Percentiles rank a stretch among this genome's conserved stretches.
phyloP scores from a whole-genome alignment of 306 rosid species.

The Erythrophleum fordii region DNA sequence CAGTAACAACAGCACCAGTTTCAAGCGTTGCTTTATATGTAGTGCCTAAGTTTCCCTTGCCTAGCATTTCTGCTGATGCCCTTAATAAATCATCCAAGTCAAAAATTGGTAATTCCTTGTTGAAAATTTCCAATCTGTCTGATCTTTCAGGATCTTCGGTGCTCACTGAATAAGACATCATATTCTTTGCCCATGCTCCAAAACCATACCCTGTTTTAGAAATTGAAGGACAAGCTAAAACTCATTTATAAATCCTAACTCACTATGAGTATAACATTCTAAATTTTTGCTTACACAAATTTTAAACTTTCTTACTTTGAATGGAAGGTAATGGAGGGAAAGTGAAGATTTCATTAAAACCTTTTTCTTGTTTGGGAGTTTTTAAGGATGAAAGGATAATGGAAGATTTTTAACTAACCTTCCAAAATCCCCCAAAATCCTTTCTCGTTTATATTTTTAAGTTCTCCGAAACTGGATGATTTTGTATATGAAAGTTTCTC shows the following conservation, averaged over 20 bases:
- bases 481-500: background rate
- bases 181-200: constrained; percentile 53
- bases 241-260: constrained; percentile 9
- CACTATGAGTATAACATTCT: background rate
- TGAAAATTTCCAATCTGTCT: constrained; percentile 55
- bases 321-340: background rate
- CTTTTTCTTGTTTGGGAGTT: background rate
- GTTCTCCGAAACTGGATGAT: background rate
- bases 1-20: constrained; percentile 57
- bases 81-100: constrained; percentile 85
- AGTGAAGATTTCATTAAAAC: background rate
- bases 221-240: background rate
- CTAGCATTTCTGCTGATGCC: constrained; percentile 73
- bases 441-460: background rate
- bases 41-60: constrained; percentile 65
- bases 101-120: constrained; percentile 57
- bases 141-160: constrained; percentile 47
- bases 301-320: background rate
- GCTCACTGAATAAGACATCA: constrained; percentile 37
- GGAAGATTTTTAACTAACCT: background rate
- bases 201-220: constrained; percentile 40
- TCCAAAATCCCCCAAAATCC: background rate
- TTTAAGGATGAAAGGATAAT: background rate
- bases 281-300: background rate
- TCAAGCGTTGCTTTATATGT: constrained; percentile 77